A percentile compares a stretch with the other conserved stretches of the same genome.
Conservation (phyloP, 1,284 basidiomycete species). For the Singerocomus inundabilis region DNA sequence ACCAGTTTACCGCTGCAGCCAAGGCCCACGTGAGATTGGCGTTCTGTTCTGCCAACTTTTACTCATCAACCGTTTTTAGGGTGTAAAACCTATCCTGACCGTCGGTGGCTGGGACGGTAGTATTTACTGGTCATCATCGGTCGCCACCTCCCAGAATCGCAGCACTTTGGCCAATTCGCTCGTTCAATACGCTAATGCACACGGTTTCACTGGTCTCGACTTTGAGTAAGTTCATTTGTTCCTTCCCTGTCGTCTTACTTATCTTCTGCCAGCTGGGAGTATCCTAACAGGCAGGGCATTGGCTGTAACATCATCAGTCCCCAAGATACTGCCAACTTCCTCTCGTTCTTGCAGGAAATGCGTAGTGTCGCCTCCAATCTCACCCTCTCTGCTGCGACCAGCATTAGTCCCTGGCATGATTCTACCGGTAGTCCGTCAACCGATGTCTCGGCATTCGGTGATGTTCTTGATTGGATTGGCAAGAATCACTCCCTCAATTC, state of each 20-base stretch:
- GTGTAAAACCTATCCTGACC: constrained; percentile 73
- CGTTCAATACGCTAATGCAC: constrained; percentile 55
- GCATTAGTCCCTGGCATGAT: constrained; percentile 67
- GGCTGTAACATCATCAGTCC: constrained; percentile 66
- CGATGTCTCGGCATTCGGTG: constrained; percentile 69
- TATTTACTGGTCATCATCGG: constrained; percentile 71
- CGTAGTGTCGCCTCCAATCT: constrained; percentile 58
- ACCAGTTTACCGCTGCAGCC: constrained; percentile 49
- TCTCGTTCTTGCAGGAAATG: constrained; percentile 74
- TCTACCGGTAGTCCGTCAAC: constrained; percentile 53
- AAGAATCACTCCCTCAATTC: constrained; percentile 16
- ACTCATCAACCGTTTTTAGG: constrained; percentile 28
- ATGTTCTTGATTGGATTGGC: constrained; percentile 73
- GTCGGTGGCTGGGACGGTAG: constrained; percentile 90
- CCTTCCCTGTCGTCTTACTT: not conserved
- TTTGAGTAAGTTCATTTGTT: constrained; percentile 60
- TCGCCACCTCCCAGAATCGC: constrained; percentile 59
- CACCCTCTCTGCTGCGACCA: constrained; percentile 73
- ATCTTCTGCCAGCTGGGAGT: constrained; percentile 72
- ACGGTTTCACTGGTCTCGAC: constrained; percentile 80
- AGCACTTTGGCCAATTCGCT: constrained; percentile 69
- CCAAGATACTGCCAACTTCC: constrained; percentile 70
- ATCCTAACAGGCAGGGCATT: constrained; percentile 70
- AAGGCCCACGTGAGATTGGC: constrained; percentile 46
- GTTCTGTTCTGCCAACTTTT: not conserved